Evolutionary conservation across 371 early-diverging fungal genomes (phyloP).

Genomic region (Mucor sp.): DNA sequence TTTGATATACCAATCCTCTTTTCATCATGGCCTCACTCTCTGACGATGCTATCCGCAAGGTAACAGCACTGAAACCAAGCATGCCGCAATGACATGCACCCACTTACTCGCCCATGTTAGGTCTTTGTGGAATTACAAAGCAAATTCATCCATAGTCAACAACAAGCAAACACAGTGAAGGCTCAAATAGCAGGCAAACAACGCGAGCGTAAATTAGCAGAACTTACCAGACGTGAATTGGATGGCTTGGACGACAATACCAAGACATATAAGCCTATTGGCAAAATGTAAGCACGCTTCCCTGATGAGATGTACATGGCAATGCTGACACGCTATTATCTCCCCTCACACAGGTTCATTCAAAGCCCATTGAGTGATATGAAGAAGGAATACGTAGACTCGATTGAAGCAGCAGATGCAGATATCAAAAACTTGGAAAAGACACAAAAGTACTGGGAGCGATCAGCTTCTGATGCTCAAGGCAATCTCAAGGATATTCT

Average conservation of each 20-base stretch:
- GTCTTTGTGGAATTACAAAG: slow-evolving; percentile 67
- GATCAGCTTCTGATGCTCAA: slow-evolving; percentile 66
- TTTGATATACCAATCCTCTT: not conserved
- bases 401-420: slow-evolving; percentile 49
- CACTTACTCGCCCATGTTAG: slow-evolving; percentile 22
- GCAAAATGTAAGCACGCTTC: slow-evolving; percentile 66
- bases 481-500: slow-evolving; percentile 70
- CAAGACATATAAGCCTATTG: slow-evolving; percentile 73
- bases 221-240: slow-evolving; percentile 74
- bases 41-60: slow-evolving; percentile 53
- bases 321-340: not conserved
- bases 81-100: too few species aligned
- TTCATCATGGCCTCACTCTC: slow-evolving; percentile 40
- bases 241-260: slow-evolving; percentile 58
- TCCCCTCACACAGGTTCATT: slow-evolving; percentile 72
- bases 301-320: not conserved
- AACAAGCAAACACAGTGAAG: slow-evolving; percentile 66
- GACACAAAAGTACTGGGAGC: slow-evolving; percentile 76
- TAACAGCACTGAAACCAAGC: not conserved
- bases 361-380: slow-evolving; percentile 61
- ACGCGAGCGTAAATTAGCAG: slow-evolving; percentile 73
- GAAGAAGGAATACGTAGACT: slow-evolving; percentile 56
- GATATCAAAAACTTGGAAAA: slow-evolving; percentile 68
- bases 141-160: slow-evolving; percentile 62
- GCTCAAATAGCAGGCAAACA: slow-evolving; percentile 71